These are phyloP conservation scores for Podaxis pistillaris DNA, from an alignment of 768 basidiomycete genomes.

Conservation along the genomic window DNA sequence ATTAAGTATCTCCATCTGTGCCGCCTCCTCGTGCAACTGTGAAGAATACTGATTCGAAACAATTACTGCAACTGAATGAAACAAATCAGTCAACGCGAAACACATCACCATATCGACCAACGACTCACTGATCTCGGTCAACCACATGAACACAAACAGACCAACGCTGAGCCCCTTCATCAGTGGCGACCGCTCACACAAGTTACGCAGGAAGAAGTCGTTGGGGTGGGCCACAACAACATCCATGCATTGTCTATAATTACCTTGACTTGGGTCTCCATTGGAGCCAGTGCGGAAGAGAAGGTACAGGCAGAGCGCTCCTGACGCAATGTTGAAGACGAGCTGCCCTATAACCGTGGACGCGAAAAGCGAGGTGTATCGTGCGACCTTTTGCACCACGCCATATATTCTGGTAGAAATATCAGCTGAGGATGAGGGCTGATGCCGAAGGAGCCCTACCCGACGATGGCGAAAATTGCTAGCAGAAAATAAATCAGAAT, in stretches of 20 bases:
- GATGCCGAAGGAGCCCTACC: slow-evolving; percentile 13
- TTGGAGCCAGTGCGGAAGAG: slow-evolving; percentile 21
- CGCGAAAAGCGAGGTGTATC: slow-evolving; percentile 17
- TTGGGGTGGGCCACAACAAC: slow-evolving; percentile 1
- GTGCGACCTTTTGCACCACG: slow-evolving; percentile 13
- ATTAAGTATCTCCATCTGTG: slow-evolving; percentile 5
- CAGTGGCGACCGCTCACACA: slow-evolving; percentile 3
- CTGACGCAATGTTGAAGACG: slow-evolving; percentile 26
- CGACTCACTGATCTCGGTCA: slow-evolving; percentile 4
- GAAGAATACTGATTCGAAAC: slow-evolving; percentile 4
- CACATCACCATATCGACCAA: slow-evolving; percentile 3
- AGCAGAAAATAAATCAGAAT: slow-evolving; percentile 19
- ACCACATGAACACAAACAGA: slow-evolving; percentile 8
- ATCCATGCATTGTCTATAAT: slow-evolving; percentile 8
- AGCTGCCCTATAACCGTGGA: slow-evolving; percentile 26
- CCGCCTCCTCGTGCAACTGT: slow-evolving; percentile 7
- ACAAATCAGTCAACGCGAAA: not conserved
- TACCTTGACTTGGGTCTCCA: not conserved
- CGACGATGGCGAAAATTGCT: slow-evolving; percentile 18
- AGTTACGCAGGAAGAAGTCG: slow-evolving; percentile 5
- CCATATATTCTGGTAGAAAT: slow-evolving; percentile 19
- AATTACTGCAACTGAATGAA: not conserved
- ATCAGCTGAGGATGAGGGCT: too few species aligned
- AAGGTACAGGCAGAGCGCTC: slow-evolving; percentile 26
- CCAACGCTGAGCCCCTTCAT: slow-evolving; percentile 7